Base-by-base conservation (phyloP, 257 asterid genomes). In the Solanum bulbocastanum region DNA sequence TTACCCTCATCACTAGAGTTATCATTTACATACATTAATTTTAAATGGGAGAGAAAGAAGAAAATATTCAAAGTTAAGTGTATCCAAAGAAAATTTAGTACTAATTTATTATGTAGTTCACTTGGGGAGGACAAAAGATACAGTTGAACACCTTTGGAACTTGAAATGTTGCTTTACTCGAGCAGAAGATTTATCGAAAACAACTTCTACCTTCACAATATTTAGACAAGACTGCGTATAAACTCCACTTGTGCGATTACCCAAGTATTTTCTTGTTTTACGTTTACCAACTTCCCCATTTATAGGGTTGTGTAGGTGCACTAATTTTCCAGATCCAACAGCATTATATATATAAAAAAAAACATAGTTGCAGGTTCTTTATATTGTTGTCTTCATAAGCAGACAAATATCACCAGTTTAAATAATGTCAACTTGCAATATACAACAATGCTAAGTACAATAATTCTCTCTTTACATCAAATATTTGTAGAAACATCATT, bases 161-260 rank as follows among this genome's bases (percentile, higher is more conserved):
- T 44, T 78, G 36, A 40, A 78, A 78, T 40, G 8, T 78, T 27
- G 84, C 14, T 71, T 20, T 56, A 56, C 0, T 56, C 0, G 8
- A 33, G 4, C 0, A 0, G 2, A 33, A 33, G 0, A 9, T 33
- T 25, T 68, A 68, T 66, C 2, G 1, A 12, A 66, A 66, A 2
- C 13, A 8, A 22, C 5, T 0, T 52, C 60, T 52, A 52, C 1
- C 72, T 12, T 65, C 18, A 23, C 5, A 2, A 22, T 58, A 8
- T 60, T 18, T 0, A 0, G 0, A 7, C 0, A 62, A 62, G 2
- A 2, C 0, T 4, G 71, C 0, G 0, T n/a, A 62, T 62, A 62
- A 0, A 68, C 75, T 16, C 11, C 23, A 30, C 39, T 69, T 30
- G 23, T 14, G 3, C 2, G 3, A 7, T 32, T 4, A 69, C 3